phyloP scores from a whole-genome alignment of 345 rosid species.

The Pistacia integerrima region DNA sequence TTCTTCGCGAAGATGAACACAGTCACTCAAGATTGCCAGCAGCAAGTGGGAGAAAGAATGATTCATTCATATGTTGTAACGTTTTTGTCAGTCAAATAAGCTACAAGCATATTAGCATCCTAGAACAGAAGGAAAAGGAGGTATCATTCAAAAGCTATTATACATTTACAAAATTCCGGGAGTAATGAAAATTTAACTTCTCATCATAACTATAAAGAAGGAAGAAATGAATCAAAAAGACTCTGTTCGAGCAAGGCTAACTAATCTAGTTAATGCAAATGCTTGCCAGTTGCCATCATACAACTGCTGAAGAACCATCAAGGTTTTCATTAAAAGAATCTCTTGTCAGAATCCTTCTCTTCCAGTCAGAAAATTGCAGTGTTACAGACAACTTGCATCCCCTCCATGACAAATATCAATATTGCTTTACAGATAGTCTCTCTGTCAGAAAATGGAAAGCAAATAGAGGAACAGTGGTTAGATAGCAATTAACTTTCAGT shows the following conservation, averaged over 20 bases:
- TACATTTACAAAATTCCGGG: not conserved
- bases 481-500: not conserved
- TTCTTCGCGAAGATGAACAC: too few species aligned
- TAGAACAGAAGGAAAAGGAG: not conserved
- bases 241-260: not conserved
- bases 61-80: not conserved
- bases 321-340: not conserved
- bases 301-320: not conserved
- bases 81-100: not conserved
- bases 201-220: not conserved
- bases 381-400: not conserved
- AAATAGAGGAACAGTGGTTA: not conserved
- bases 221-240: not conserved
- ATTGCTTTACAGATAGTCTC: conserved; percentile 54
- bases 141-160: not conserved
- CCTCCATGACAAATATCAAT: conserved; percentile 12
- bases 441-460: conserved; percentile 25
- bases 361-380: not conserved
- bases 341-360: not conserved
- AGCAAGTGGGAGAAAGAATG: not conserved
- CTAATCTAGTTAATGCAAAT: not conserved
- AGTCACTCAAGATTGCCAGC: not conserved
- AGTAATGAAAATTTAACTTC: not conserved
- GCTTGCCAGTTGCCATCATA: not conserved
- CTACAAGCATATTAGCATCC: not conserved